phyloP scores from a whole-genome alignment of 2,329 filamentous ascomycete genomes.

The Pseudogymnoascus sp. region DNA sequence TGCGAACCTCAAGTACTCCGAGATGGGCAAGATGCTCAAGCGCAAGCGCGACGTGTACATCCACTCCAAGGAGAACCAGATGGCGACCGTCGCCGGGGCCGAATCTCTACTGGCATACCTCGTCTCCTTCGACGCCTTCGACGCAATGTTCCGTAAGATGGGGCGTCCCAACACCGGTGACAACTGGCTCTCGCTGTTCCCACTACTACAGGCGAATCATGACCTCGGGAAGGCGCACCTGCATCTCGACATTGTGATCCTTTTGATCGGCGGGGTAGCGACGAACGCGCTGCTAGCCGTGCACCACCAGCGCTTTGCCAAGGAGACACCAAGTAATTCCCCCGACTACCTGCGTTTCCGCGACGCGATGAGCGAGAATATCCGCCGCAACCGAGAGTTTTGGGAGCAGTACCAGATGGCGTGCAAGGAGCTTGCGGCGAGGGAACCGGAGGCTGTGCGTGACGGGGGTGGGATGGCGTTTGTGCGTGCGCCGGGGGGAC shows the following conservation, averaged over 20 bases:
- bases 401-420: not conserved
- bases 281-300: not conserved
- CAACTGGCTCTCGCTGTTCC: constrained; percentile 1
- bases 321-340: not conserved
- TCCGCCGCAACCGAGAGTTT: not conserved
- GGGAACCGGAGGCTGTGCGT: not conserved
- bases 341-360: not conserved
- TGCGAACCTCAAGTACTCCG: constrained; percentile 15
- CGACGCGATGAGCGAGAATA: constrained; percentile 1
- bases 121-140: constrained; percentile 19
- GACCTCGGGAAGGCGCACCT: not conserved
- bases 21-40: constrained; percentile 23
- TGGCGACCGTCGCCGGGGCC: constrained; percentile 22
- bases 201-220: not conserved
- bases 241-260: not conserved
- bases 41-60: constrained; percentile 27
- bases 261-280: not conserved
- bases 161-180: not conserved
- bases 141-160: not conserved
- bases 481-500: not conserved
- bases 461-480: not conserved
- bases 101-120: constrained; percentile 27
- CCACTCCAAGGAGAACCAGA: constrained; percentile 21
- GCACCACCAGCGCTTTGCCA: not conserved
- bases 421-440: not conserved